Evolutionary conservation across 129 eudicot genomes (phyloP), one percentile per base, ranked within the genome.

Genomic region (Smallanthus sonchifolius): DNA sequence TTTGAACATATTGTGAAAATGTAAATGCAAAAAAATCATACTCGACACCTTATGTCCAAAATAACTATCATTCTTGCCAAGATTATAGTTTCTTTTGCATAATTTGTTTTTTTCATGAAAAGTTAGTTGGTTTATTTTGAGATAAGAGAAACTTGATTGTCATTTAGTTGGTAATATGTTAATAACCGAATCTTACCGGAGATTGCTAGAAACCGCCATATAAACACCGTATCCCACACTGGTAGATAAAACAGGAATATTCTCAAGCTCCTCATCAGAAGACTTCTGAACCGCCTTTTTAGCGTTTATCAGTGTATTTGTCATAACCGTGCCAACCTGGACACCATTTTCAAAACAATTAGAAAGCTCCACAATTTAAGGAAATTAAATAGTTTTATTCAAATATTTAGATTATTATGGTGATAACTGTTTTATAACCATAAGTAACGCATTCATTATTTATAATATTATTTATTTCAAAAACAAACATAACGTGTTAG

Each of bases 141-240:
- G 54, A 24, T 40, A 14, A 47, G 49, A 75, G 45, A 42, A 45
- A 45, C 51, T 45, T 45, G 15, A 15, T 48, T 36, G 4, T 44
- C 30, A 73, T 36, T 24, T 4, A 13, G 16, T 42, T 74, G 66
- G 34, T 16, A 17, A 20, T 8, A 44, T 20, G 9, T 28, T 39
- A 37, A 60, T 3, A 34, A 5, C 4, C 19, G 20, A 66, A 14
- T 32, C 87, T 38, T 83, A 92, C 98, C 98, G 88, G 24, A 92
- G 98, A 78, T 92, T 92, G 82, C 98, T 92, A 39, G 98, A 92
- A 32, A 92, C 44, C 3, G 98, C 89, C 98, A 92, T 89, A 71
- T 92, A 92, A 71, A 89, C 92, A 78, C 98, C 98, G 61, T 89
- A 92, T 64, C 85, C 96, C 38, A 84, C 88, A 71, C 98, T 92